Evolutionary conservation across 495 filamentous ascomycete species (phyloP).

Genomic region (Hypoxylon cercidicola): DNA sequence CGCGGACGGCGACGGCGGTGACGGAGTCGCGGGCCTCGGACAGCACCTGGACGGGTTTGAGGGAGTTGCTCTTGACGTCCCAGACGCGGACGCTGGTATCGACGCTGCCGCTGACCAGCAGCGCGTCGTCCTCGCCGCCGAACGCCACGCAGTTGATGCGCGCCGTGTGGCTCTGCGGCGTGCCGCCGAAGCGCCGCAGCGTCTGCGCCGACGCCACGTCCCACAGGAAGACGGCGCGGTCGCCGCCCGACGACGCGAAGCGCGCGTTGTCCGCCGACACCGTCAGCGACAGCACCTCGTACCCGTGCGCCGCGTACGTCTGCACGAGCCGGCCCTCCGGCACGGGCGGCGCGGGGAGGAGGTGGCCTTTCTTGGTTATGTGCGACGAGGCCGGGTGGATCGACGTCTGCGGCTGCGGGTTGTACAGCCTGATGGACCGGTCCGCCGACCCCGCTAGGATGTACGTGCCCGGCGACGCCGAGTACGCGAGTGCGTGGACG

Average conservation of each 20-base stretch:
- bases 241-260: slow-evolving; percentile 86
- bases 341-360: slow-evolving; percentile 20
- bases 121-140: slow-evolving; percentile 72
- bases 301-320: slow-evolving; percentile 87
- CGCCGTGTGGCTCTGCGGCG: slow-evolving; percentile 68
- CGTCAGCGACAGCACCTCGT: slow-evolving; percentile 84
- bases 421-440: slow-evolving; percentile 84
- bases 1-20: slow-evolving; percentile 65
- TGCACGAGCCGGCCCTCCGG: slow-evolving; percentile 72
- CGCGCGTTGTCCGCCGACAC: slow-evolving; percentile 80
- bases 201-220: slow-evolving; percentile 85
- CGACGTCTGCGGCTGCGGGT: slow-evolving; percentile 61
- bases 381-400: slow-evolving; percentile 49
- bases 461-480: slow-evolving; percentile 73
- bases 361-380: slow-evolving; percentile 42
- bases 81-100: slow-evolving; percentile 88
- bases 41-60: slow-evolving; percentile 81
- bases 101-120: slow-evolving; percentile 79
- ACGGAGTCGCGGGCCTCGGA: slow-evolving; percentile 83
- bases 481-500: slow-evolving; percentile 79
- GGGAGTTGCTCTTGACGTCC: slow-evolving; percentile 72
- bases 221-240: slow-evolving; percentile 91
- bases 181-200: slow-evolving; percentile 71
- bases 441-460: slow-evolving; percentile 89
- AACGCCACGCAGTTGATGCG: slow-evolving; percentile 82